Conservation (phyloP, 164 flowering plant species). For the Amborella trichopoda region DNA sequence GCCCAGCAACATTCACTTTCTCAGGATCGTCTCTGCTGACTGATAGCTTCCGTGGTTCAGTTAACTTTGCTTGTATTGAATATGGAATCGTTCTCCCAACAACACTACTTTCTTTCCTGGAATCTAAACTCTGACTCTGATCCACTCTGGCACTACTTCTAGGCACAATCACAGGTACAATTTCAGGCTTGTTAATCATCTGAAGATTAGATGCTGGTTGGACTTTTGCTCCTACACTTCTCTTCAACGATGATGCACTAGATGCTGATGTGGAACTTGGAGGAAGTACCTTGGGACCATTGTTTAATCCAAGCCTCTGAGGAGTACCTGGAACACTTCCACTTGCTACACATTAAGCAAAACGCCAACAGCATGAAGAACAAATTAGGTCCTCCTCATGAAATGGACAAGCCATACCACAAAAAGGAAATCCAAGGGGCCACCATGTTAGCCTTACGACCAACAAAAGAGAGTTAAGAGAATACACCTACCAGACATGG, state of each 20-base stretch:
- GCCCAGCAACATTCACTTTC: conserved; percentile 20
- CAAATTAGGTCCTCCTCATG: no score
- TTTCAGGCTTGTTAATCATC: conserved; percentile 45
- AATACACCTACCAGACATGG: no score
- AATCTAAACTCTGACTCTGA: conserved; percentile 43
- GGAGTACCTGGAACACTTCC: conserved; percentile 73
- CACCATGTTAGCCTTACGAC: no score
- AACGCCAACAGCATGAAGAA: no score
- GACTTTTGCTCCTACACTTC: conserved; percentile 27
- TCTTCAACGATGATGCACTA: conserved; percentile 32
- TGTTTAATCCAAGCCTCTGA: conserved; percentile 39
- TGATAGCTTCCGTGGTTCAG: conserved; percentile 39
- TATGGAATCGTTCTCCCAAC: conserved; percentile 43
- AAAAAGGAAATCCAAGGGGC: no score
- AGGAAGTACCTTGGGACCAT: conserved; percentile 28
- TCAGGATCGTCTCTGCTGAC: conserved; percentile 46
- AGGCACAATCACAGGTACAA: conserved; percentile 56
- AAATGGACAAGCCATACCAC: no score
- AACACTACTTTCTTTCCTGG: conserved; percentile 41
- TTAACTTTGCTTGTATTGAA: conserved; percentile 38
- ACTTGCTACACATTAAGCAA: conserved; percentile 48
- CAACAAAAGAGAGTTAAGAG: no score
- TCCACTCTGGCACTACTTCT: conserved; percentile 9
- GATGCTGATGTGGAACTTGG: conserved; percentile 25
- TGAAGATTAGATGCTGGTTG: conserved; percentile 37